Evolutionary conservation across 306 rosid species (phyloP), one percentile per base, ranked within the genome.

Genomic region (Sphenostylis stenocarpa): DNA sequence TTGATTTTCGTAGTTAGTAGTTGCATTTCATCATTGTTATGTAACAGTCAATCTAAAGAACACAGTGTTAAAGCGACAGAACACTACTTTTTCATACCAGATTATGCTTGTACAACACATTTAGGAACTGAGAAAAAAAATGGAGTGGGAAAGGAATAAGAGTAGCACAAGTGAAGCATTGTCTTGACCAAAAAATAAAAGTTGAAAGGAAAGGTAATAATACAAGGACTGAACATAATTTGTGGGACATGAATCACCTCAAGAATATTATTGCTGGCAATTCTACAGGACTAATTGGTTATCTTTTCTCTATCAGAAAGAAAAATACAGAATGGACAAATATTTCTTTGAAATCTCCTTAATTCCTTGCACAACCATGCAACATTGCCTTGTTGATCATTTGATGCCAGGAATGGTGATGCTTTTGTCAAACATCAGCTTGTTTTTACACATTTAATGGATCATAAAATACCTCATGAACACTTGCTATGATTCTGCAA

Each of bases 11-110:
- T 45, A 5, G 23, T 24, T 66, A 1, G 57, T 28, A 47, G 76
- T 19, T 70, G 19, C 76, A 17, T 70, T 70, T 47, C 48, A 49
- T 31, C 45, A 31, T 19, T 31, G 7, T 24, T 70, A 0, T 13
- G 31, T 70, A 51, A 20, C 31, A 67, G 39, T 26, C 45, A 67
- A 15, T 43, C 23, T 24, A 19, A 21, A 65, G 17, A 41, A 13
- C 34, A 3, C 34, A 71, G 12, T 71, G 20, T 3, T 36, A 70
- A 44, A 20, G 67, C 26, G 21, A 21, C 13, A 7, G 14, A 21
- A 23, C 16, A 38, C 77, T 23, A 73, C 28, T 41, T 15, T 62
- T 72, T 72, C 39, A 38, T 55, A 72, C 67, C 31, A 53, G 66
- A 33, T 33, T 33, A 33, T 36, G 52, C 39, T 72, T 16, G 21